A percentile compares a stretch with the other conserved stretches of the same genome.
Evolutionary conservation across 73 alveolate species (phyloP).

Genomic region (Durusdinium trenchii): DNA sequence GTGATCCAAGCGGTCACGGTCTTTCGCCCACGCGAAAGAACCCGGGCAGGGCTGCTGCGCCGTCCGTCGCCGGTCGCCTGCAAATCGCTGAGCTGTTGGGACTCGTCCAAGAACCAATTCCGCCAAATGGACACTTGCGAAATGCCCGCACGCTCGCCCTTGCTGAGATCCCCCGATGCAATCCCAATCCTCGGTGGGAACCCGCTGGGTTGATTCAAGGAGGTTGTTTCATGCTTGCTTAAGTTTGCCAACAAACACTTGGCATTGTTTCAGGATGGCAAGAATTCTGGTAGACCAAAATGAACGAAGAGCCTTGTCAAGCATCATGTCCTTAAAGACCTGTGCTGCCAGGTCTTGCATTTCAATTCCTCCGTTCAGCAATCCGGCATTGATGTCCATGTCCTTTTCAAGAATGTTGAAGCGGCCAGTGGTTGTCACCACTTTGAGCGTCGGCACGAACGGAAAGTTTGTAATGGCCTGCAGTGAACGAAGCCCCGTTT

Average conservation of each 20-base stretch:
- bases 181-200: constrained; percentile 28
- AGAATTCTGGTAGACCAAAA: too few relatives aligned
- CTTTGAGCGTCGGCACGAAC: constrained; percentile 90
- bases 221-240: too few relatives aligned
- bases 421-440: constrained; percentile 70
- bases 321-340: constrained; percentile 21
- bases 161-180: constrained; percentile 49
- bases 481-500: not conserved
- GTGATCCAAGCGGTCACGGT: not conserved
- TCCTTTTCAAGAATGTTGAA: constrained; percentile 70
- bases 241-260: too few relatives aligned
- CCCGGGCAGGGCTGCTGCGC: too few relatives aligned
- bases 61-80: not conserved
- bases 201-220: not conserved
- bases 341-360: constrained; percentile 39
- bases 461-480: constrained; percentile 93
- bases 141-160: constrained; percentile 70
- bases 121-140: constrained; percentile 91
- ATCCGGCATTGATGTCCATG: constrained; percentile 93
- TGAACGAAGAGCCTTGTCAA: not conserved
- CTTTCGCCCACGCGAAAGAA: not conserved
- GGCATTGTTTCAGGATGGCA: too few relatives aligned
- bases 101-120: constrained; percentile 86
- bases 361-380: not conserved
- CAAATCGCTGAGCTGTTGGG: constrained; percentile 69